Conservation (phyloP, 306 rosid genomes). For the Ceratonia siliqua region DNA sequence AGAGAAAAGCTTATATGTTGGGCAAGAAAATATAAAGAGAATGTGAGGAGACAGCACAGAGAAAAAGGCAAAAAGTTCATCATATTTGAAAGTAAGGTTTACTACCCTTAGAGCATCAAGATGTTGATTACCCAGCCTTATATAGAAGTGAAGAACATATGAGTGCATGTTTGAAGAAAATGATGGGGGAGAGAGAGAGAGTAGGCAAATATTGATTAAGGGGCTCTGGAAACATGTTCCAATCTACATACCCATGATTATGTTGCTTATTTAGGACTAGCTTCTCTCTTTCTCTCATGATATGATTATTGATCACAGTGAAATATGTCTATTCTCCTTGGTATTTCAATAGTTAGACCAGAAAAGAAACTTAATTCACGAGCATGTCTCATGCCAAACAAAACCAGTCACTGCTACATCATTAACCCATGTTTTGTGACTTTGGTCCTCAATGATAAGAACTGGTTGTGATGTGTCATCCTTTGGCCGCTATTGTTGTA, state of each 20-base stretch:
- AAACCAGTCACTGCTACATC: constrained; percentile 40
- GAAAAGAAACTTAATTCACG: constrained; percentile 32
- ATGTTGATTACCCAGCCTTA: constrained; percentile 20
- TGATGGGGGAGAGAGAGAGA: constrained; percentile 18
- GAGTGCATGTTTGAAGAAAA: background rate
- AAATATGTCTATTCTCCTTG: background rate
- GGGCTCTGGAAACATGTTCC: constrained; percentile 37
- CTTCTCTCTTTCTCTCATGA: background rate
- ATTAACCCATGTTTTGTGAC: constrained; percentile 41
- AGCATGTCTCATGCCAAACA: constrained; percentile 42
- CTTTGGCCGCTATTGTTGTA: background rate
- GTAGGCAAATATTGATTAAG: constrained; percentile 44
- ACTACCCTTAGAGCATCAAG: background rate
- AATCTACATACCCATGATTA: constrained; percentile 43
- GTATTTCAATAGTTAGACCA: constrained; percentile 10
- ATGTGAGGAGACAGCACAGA: constrained; percentile 36
- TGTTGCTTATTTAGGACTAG: constrained; percentile 23
- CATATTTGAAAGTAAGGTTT: constrained; percentile 20
- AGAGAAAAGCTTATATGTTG: constrained; percentile 16
- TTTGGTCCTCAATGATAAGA: constrained; percentile 37
- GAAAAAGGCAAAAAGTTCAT: constrained; percentile 39
- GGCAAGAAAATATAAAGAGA: constrained; percentile 36
- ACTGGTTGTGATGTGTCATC: background rate
- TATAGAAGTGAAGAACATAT: constrained; percentile 30
- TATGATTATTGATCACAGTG: background rate